Percentiles rank a stretch among this genome's conserved stretches.
These are phyloP conservation scores for Lumnitzera littorea DNA, from an alignment of 345 rosid species.

Conservation along the genomic window DNA sequence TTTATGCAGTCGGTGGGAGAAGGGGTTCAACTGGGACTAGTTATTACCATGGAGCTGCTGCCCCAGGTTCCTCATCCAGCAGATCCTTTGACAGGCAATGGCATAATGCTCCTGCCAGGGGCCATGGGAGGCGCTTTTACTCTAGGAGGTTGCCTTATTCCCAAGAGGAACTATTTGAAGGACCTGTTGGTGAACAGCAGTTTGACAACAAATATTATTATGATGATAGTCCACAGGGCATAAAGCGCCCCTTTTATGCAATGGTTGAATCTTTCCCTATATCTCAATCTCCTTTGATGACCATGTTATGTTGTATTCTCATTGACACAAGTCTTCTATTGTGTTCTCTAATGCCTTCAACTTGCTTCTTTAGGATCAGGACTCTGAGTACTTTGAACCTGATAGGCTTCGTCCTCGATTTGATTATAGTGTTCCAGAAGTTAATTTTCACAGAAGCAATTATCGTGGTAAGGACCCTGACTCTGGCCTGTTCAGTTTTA, in stretches of 20 bases:
- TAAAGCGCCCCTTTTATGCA: slow-evolving; percentile 42
- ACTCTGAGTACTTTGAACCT: slow-evolving; percentile 40
- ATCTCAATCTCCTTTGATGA: not conserved
- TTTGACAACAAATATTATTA: slow-evolving; percentile 35
- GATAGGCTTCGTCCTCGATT: slow-evolving; percentile 33
- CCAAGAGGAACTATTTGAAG: slow-evolving; percentile 32
- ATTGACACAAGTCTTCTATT: not conserved
- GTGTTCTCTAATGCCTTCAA: slow-evolving; percentile 1
- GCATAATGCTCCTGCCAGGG: slow-evolving; percentile 28
- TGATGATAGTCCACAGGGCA: slow-evolving; percentile 32
- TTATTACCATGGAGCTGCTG: slow-evolving; percentile 21
- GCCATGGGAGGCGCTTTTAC: slow-evolving; percentile 21
- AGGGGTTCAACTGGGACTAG: slow-evolving; percentile 39
- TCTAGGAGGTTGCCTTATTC: slow-evolving; percentile 37
- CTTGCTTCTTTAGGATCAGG: slow-evolving; percentile 31
- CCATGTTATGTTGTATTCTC: not conserved
- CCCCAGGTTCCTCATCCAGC: slow-evolving; percentile 35
- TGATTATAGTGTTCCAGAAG: slow-evolving; percentile 32
- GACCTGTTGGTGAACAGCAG: slow-evolving; percentile 30
- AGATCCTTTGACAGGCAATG: slow-evolving; percentile 29
- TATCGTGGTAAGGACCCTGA: slow-evolving; percentile 28
- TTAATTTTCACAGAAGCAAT: slow-evolving; percentile 27
- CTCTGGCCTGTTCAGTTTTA: not conserved
- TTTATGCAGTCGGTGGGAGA: slow-evolving; percentile 31
- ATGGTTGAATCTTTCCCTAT: slow-evolving; percentile 17